Conservation (phyloP, 2,329 filamentous ascomycete genomes). For the Penicillium thymicola region DNA sequence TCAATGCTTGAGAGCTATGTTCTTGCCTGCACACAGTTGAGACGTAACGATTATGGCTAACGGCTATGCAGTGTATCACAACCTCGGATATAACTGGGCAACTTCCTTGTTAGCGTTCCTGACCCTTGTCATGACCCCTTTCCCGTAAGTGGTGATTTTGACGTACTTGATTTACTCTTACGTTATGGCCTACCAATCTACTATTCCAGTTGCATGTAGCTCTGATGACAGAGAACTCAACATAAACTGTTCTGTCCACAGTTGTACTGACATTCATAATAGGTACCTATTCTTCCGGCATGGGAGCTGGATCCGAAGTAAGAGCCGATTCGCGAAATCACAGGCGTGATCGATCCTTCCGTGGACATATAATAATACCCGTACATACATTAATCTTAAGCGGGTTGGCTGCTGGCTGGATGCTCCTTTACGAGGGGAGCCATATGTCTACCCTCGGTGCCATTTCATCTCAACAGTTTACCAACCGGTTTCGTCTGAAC, state of each 20-base stretch:
- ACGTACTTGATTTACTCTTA: neutral
- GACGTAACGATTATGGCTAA: slow-evolving; percentile 19
- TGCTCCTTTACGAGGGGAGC: neutral
- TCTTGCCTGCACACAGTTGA: neutral
- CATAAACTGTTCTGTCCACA: neutral
- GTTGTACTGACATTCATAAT: slow-evolving; percentile 5
- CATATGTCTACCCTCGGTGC: slow-evolving; percentile 5
- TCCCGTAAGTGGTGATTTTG: slow-evolving; percentile 40
- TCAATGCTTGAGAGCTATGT: neutral
- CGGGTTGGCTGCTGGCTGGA: neutral
- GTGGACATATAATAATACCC: slow-evolving; percentile 7
- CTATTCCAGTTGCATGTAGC: slow-evolving; percentile 5
- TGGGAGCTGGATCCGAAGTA: slow-evolving; percentile 41
- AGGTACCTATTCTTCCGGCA: slow-evolving; percentile 47
- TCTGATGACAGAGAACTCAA: neutral
- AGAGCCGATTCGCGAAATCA: slow-evolving; percentile 39
- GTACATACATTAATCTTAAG: slow-evolving; percentile 1
- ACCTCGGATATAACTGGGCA: slow-evolving; percentile 47
- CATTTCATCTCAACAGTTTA: slow-evolving; percentile 4
- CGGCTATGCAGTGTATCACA: slow-evolving; percentile 43
- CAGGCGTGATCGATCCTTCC: slow-evolving; percentile 18
- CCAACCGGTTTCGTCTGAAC: neutral
- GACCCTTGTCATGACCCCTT: slow-evolving; percentile 44
- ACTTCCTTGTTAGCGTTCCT: slow-evolving; percentile 45
- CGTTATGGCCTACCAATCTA: slow-evolving; percentile 7